Conservation (phyloP, 345 rosid genomes). For the Erysimum cheiranthoides region DNA sequence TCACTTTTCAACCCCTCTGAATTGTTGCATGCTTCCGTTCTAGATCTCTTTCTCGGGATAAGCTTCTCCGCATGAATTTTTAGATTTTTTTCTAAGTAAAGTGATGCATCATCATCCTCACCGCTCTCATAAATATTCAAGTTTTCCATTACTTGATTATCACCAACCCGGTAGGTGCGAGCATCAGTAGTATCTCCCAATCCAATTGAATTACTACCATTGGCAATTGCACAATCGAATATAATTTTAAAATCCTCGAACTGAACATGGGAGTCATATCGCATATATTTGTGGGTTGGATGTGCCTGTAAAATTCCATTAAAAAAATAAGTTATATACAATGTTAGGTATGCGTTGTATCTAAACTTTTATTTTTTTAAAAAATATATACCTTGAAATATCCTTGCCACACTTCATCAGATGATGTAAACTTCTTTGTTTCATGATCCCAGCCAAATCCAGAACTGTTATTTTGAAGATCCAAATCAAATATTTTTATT, state of each 20-base stretch:
- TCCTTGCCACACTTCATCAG: not conserved
- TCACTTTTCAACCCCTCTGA: not conserved
- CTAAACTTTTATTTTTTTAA: no score
- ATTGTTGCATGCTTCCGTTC: not conserved
- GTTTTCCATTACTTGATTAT: not conserved
- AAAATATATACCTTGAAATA: not conserved
- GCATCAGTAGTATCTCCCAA: constrained; percentile 1
- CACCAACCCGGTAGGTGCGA: not conserved
- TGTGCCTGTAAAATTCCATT: not conserved
- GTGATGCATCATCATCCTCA: not conserved
- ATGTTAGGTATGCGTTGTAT: no score
- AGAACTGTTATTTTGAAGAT: not conserved
- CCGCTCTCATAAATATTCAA: not conserved
- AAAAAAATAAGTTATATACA: no score
- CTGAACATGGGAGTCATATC: not conserved
- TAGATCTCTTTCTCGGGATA: not conserved
- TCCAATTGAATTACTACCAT: not conserved
- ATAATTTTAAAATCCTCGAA: not conserved
- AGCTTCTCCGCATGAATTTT: not conserved
- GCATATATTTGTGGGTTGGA: not conserved
- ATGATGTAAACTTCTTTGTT: not conserved
- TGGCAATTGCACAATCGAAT: not conserved
- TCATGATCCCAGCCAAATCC: not conserved
- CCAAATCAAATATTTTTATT: not conserved
- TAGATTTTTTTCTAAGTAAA: not conserved